Evolutionary conservation across 352 stramenopile species (phyloP), one percentile per base, ranked within the genome.

Genomic region (Pythium aphanidermatum): DNA sequence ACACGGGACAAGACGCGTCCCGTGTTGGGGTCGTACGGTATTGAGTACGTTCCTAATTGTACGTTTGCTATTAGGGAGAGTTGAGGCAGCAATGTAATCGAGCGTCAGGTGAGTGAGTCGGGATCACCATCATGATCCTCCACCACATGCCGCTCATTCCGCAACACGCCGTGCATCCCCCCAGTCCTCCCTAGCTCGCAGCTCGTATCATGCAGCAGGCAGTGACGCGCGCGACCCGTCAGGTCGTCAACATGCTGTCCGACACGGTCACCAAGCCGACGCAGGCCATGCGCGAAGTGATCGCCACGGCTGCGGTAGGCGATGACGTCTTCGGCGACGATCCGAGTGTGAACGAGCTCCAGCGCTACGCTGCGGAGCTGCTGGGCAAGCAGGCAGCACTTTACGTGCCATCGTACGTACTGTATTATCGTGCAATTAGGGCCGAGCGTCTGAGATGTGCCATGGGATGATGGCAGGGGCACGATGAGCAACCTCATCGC

Each of bases 401-500:
- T 26, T 99, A 96, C 59, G 81, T 99, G 49, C 96, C 96, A 10
- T 98, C 94, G 53, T 92, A 67, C 44, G 75, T 55, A 16, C n/a
- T 31, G 30, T 16, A 29, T 48, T 53, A 42, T 29, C 24, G 2
- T 6, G 26, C 8, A 11, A 3, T 4, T 16, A 11, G 8, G 14
- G 11, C 17, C 13, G 31, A 51, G 16, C 26, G 35, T 43, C 5
- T 34, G 24, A 6, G 40, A 12, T 50, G 40, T 12, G 34, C 10
- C 7, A 26, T 24, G 17, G 21, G 10, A 11, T 27, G 38, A 34
- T 38, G 29, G 35, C 35, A 93, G 81, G 12, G 96, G 96, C 11
- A 99, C 96, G 17, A 99, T 99, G 96, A 84, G 73, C 27, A 99
- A 99, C 73, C 66, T 99, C 21, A 96, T 97, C 30, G 92, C 93